A percentile compares a stretch with the other conserved stretches of the same genome.
These are phyloP conservation scores for Geotrichum restrictum DNA, from an alignment of 1,139 yeast species.

Conservation along the genomic window DNA sequence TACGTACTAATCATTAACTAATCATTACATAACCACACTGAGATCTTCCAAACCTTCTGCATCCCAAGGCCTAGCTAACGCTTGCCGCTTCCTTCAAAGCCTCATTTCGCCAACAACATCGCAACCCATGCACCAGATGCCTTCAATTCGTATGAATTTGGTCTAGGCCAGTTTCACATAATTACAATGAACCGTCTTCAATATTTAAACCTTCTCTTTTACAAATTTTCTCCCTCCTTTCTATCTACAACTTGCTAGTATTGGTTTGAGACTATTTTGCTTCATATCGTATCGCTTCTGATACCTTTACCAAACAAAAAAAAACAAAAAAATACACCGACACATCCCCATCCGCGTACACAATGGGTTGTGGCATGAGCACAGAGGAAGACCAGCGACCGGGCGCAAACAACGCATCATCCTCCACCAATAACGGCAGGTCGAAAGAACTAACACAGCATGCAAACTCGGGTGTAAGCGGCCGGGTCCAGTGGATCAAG, in stretches of 20 bases:
- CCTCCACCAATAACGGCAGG: not conserved
- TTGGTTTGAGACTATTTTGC: too few relatives aligned
- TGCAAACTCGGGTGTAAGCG: slow-evolving; percentile 16
- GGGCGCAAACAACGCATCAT: not conserved
- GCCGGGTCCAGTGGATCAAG: slow-evolving; percentile 16
- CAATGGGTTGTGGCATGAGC: slow-evolving; percentile 70
- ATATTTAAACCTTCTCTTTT: not conserved
- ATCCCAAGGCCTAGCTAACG: too few relatives aligned
- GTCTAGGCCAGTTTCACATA: not conserved
- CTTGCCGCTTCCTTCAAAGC: not conserved
- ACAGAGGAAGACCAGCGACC: slow-evolving; percentile 40
- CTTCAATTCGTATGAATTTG: not conserved
- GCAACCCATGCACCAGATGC: not conserved
- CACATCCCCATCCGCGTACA: too few relatives aligned
- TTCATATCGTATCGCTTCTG: too few relatives aligned
- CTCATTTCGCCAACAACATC: slow-evolving; percentile 9
- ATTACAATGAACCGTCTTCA: not conserved
- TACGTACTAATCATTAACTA: too few relatives aligned
- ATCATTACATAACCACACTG: too few relatives aligned
- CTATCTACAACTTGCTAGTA: too few relatives aligned
- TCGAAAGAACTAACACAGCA: not conserved
- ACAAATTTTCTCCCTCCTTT: not conserved
- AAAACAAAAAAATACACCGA: not conserved
- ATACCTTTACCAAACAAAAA: not conserved
- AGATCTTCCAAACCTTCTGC: too few relatives aligned